A percentile compares a stretch with the other conserved stretches of the same genome.
Conservation (phyloP, 2,329 filamentous ascomycete species). For the Teratosphaeria nubilosa region DNA sequence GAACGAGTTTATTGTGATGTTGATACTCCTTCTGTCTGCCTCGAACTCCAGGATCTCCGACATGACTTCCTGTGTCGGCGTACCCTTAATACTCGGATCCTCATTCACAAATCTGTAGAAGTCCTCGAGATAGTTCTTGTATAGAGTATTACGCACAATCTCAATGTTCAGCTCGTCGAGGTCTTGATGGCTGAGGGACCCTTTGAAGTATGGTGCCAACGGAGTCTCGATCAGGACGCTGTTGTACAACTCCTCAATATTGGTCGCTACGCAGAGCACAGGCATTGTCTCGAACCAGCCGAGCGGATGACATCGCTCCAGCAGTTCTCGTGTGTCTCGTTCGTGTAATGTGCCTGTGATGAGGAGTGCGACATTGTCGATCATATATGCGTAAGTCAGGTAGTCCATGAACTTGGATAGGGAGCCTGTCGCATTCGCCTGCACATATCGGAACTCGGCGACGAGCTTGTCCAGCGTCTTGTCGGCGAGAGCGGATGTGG, state of each 20-base stretch:
- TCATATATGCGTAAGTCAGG: slow-evolving; percentile 99
- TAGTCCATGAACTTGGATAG: slow-evolving; percentile 96
- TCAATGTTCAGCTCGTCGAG: slow-evolving; percentile 98
- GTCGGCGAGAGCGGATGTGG: slow-evolving; percentile 84
- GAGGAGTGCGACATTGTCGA: slow-evolving; percentile 94
- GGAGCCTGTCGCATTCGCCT: slow-evolving; percentile 84
- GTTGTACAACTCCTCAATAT: slow-evolving; percentile 98
- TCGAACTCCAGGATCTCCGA: slow-evolving; percentile 92
- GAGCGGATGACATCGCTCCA: slow-evolving; percentile 91
- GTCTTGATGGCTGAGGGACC: slow-evolving; percentile 88
- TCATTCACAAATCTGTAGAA: slow-evolving; percentile 93
- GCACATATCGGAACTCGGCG: slow-evolving; percentile 90
- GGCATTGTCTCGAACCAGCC: slow-evolving; percentile 99
- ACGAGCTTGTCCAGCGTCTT: slow-evolving; percentile 98
- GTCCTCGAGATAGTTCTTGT: slow-evolving; percentile 99
- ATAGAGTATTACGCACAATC: slow-evolving; percentile 94
- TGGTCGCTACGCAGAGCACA: slow-evolving; percentile 92
- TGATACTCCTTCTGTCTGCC: slow-evolving; percentile 91
- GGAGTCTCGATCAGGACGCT: slow-evolving; percentile 95
- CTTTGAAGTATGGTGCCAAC: slow-evolving; percentile 93
- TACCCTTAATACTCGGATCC: slow-evolving; percentile 73
- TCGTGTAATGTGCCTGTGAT: slow-evolving; percentile 98
- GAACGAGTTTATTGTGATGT: slow-evolving; percentile 98
- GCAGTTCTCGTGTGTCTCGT: slow-evolving; percentile 85
- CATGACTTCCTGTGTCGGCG: slow-evolving; percentile 91